These are phyloP conservation scores for Trichosporon inkin DNA, from an alignment of 1,284 basidiomycete species.

Conservation along the genomic window DNA sequence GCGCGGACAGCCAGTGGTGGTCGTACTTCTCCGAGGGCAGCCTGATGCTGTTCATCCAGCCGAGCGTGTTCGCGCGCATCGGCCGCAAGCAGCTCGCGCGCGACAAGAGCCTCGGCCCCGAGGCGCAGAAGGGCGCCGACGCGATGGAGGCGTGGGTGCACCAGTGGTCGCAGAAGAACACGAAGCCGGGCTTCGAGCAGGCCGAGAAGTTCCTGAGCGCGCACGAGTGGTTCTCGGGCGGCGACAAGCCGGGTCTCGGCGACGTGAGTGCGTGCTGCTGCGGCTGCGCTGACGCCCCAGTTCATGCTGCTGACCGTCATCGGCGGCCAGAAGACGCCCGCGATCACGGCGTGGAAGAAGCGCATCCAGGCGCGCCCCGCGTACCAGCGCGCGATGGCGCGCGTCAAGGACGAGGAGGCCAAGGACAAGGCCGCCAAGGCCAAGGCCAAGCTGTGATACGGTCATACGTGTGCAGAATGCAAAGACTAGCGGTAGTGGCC, in stretches of 20 bases:
- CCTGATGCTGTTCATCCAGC: constrained; percentile 29
- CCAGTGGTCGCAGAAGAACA: not conserved
- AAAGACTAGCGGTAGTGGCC: not conserved
- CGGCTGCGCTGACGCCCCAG: not conserved
- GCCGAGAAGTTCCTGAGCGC: constrained; percentile 6
- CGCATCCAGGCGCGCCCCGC: constrained; percentile 16
- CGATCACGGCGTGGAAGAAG: constrained; percentile 15
- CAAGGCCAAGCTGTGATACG: constrained; percentile 14
- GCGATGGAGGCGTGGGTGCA: constrained; percentile 8
- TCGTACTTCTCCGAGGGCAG: constrained; percentile 40
- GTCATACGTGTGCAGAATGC: not conserved
- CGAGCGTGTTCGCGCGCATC: not conserved
- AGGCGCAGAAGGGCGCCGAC: constrained; percentile 7
- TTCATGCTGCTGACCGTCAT: constrained; percentile 12
- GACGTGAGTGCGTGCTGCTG: not conserved
- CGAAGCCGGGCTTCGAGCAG: constrained; percentile 6
- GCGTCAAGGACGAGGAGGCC: constrained; percentile 12
- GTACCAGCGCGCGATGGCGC: constrained; percentile 11
- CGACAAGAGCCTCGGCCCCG: not conserved
- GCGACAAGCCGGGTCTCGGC: constrained; percentile 13
- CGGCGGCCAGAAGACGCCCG: constrained; percentile 1
- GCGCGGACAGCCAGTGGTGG: constrained; percentile 34
- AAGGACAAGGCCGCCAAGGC: constrained; percentile 6
- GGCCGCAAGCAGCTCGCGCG: constrained; percentile 4
- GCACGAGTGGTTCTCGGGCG: constrained; percentile 11